Evolutionary conservation across 2,329 filamentous ascomycete genomes (phyloP).

Genomic region (Aspergillus tanneri): DNA sequence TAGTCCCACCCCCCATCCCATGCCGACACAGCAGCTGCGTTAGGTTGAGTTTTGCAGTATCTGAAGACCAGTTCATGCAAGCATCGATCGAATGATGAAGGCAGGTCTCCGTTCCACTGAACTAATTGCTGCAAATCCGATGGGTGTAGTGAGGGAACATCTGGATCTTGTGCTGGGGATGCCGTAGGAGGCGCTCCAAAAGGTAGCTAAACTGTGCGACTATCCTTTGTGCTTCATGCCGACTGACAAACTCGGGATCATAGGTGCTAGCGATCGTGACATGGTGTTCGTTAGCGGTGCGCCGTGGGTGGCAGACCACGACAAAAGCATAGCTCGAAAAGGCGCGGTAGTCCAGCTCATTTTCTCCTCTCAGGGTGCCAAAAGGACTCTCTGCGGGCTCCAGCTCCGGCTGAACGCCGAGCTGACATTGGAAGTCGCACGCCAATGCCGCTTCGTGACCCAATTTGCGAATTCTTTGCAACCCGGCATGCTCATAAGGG

Average conservation of each 20-base stretch:
- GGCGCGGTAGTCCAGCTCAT: background rate
- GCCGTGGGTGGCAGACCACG: background rate
- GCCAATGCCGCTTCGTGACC: background rate
- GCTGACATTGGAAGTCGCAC: background rate
- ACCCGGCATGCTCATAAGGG: background rate
- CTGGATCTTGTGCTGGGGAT: background rate
- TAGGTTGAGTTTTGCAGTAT: background rate
- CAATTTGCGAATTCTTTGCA: background rate
- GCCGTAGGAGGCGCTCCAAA: background rate
- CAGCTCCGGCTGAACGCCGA: background rate
- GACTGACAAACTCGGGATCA: background rate
- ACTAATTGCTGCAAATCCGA: background rate
- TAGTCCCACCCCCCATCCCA: constrained; percentile 12
- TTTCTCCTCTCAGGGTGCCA: too few relatives aligned
- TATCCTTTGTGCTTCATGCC: background rate
- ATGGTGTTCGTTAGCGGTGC: background rate
- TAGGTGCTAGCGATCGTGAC: background rate
- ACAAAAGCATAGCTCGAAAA: background rate
- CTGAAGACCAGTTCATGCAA: background rate
- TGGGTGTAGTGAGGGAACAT: background rate
- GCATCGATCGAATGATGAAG: background rate
- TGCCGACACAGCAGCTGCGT: background rate
- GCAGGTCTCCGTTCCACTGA: background rate
- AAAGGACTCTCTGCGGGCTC: background rate
- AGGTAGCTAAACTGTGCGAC: background rate